These are phyloP conservation scores for Mesembryanthemum crystallinum DNA, from an alignment of 148 eudicot species.

Conservation along the genomic window DNA sequence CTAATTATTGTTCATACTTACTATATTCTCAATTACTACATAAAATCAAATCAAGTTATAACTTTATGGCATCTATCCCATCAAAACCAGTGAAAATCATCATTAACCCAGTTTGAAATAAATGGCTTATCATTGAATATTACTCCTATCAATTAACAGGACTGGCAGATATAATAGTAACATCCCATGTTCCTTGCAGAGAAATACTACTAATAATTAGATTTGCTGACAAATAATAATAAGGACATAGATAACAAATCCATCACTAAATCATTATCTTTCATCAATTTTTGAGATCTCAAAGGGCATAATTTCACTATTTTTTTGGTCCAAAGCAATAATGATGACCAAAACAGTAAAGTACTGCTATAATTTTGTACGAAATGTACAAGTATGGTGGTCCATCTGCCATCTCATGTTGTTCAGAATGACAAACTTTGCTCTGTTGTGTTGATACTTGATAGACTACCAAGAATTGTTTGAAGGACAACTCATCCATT, in stretches of 20 bases:
- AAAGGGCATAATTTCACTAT: conserved; percentile 9
- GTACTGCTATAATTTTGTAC: conserved; percentile 6
- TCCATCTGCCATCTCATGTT: conserved; percentile 20
- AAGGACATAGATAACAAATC: neutral
- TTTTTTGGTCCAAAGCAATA: conserved; percentile 14
- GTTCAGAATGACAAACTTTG: conserved; percentile 10
- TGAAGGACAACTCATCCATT: neutral
- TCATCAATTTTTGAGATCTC: neutral
- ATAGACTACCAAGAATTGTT: neutral
- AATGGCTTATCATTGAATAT: conserved; percentile 9
- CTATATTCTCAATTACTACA: neutral
- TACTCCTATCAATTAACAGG: conserved; percentile 5
- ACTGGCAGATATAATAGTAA: neutral
- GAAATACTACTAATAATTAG: neutral
- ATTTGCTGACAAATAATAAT: neutral
- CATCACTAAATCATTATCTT: neutral
- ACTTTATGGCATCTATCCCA: conserved; percentile 13
- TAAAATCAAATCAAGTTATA: conserved; percentile 12
- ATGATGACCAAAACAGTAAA: neutral
- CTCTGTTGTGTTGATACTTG: conserved; percentile 1
- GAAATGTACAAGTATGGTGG: conserved; percentile 13
- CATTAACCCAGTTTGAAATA: neutral
- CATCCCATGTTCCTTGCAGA: conserved; percentile 9
- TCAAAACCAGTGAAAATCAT: conserved; percentile 2
- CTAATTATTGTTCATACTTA: neutral